These are phyloP conservation scores for Galerina sulciceps DNA, from an alignment of 768 basidiomycete species.

Conservation along the genomic window DNA sequence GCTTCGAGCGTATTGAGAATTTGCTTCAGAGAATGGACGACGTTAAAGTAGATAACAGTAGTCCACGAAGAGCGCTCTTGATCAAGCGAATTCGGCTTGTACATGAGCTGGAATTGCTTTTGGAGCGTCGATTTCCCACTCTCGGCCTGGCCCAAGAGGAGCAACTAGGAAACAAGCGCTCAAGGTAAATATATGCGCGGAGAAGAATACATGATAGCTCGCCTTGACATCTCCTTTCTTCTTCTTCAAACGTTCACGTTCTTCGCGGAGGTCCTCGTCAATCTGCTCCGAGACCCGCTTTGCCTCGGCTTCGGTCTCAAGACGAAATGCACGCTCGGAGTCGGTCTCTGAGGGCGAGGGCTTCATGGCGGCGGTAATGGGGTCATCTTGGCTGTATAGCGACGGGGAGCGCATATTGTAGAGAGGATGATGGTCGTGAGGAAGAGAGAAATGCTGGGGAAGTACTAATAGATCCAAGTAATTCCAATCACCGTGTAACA, in stretches of 20 bases:
- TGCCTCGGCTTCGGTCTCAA: slow-evolving; percentile 72
- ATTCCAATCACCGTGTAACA: slow-evolving; percentile 19
- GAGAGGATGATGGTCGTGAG: slow-evolving; percentile 35
- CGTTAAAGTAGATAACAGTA: slow-evolving; percentile 77
- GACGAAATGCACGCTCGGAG: slow-evolving; percentile 60
- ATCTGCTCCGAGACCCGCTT: slow-evolving; percentile 80
- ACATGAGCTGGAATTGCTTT: slow-evolving; percentile 84
- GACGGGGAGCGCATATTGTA: slow-evolving; percentile 66
- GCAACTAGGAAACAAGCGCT: slow-evolving; percentile 43
- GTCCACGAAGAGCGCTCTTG: slow-evolving; percentile 74
- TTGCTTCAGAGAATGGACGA: slow-evolving; percentile 71
- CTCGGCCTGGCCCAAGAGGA: slow-evolving; percentile 81
- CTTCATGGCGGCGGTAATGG: slow-evolving; percentile 66
- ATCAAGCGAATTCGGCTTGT: slow-evolving; percentile 71
- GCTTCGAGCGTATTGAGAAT: slow-evolving; percentile 66
- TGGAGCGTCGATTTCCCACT: slow-evolving; percentile 79
- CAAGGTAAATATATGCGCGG: slow-evolving; percentile 41
- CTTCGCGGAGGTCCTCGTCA: slow-evolving; percentile 76
- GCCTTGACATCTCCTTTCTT: slow-evolving; percentile 79
- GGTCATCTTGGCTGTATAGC: slow-evolving; percentile 77
- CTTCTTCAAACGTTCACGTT: slow-evolving; percentile 67
- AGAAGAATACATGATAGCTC: slow-evolving; percentile 5
- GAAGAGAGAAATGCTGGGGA: slow-evolving; percentile 26
- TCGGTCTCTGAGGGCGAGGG: slow-evolving; percentile 73
- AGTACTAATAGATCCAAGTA: slow-evolving; percentile 8